Base-by-base conservation (phyloP, 2,329 filamentous ascomycete species). In the Fusarium caatingaense region DNA sequence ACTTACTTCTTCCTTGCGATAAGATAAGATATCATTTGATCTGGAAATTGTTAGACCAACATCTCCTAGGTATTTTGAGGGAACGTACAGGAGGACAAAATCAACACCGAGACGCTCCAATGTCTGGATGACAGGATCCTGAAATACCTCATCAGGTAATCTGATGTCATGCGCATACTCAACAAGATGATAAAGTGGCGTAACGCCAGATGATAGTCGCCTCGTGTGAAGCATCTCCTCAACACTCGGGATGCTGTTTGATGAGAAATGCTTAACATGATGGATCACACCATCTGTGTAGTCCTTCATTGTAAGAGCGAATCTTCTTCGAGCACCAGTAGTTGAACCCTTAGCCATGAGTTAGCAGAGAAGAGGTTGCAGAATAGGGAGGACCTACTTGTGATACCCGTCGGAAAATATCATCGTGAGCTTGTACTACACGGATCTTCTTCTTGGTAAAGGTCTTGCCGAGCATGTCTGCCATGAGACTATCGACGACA, bases 231-330 rank as follows among this genome's bases (percentile, higher is more conserved):
- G 53, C 62, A 65, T 65, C 3, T 65, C 62, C 4, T 65, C 23
- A 1, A 65, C 28, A 16, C 62, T 60, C 0, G 62, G 62, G 8
- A 65, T 32, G 0, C 41, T 65, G 1, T 47, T 65, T 1, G 46
- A 32, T 16, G 62, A 64, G 1, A 65, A 65, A 4, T 65, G 34
- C 5, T 65, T 60, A 1, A 65, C 62, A 8, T 65, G 62, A 25
- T 65, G 60, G 3, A 65, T 63, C 3, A 65, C 62, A 1, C 62
- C 62, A 3, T 65, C 62, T 11, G 62, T 60, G 23, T 65, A 65
- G 6, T 65, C 45, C 21, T 47, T 51, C 62, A 65, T 65, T 3
- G 62, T 15, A 0, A 60, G 34, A 23, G 62, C 60, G 11, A 65
- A 65, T 32, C 62, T 53, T 5, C 9, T 51, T 3, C 32, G 27